Percentiles rank a stretch among this genome's conserved stretches.
Evolutionary conservation across 2,329 filamentous ascomycete genomes (phyloP).

Genomic region (Zymoseptoria brevis): DNA sequence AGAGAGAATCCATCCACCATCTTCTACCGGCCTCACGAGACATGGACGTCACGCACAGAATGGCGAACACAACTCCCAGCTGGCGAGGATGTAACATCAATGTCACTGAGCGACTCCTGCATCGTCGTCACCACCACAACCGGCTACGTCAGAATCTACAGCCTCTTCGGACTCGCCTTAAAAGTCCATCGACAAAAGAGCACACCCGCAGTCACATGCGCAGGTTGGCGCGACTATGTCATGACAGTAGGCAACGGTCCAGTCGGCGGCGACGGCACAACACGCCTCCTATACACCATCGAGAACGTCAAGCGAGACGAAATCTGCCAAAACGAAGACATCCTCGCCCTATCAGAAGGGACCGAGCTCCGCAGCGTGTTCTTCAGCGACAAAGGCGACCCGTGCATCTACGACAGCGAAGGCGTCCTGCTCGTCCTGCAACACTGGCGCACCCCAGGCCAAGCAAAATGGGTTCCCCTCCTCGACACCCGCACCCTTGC

Average conservation of each 20-base stretch:
- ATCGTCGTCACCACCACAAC: conserved; percentile 79
- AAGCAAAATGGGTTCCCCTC: conserved; percentile 85
- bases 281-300: conserved; percentile 79
- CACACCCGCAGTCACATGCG: conserved; percentile 81
- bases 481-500: conserved; percentile 80
- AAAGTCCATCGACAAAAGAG: conserved; percentile 88
- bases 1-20: conserved; percentile 65
- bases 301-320: conserved; percentile 92
- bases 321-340: conserved; percentile 89
- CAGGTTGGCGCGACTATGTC: conserved; percentile 93
- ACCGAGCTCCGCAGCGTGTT: conserved; percentile 73
- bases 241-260: conserved; percentile 91
- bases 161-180: conserved; percentile 81
- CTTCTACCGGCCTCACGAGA: conserved; percentile 96
- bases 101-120: conserved; percentile 86
- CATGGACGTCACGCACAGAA: conserved; percentile 83
- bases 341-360: conserved; percentile 71
- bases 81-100: conserved; percentile 77
- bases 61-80: conserved; percentile 83
- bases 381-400: conserved; percentile 89
- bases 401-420: conserved; percentile 90
- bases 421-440: conserved; percentile 80
- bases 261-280: conserved; percentile 66
- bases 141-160: conserved; percentile 88
- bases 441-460: conserved; percentile 80